Percentiles rank a stretch among this genome's conserved stretches.
phyloP scores from a whole-genome alignment of 345 rosid species.

The Luvunga scandens region DNA sequence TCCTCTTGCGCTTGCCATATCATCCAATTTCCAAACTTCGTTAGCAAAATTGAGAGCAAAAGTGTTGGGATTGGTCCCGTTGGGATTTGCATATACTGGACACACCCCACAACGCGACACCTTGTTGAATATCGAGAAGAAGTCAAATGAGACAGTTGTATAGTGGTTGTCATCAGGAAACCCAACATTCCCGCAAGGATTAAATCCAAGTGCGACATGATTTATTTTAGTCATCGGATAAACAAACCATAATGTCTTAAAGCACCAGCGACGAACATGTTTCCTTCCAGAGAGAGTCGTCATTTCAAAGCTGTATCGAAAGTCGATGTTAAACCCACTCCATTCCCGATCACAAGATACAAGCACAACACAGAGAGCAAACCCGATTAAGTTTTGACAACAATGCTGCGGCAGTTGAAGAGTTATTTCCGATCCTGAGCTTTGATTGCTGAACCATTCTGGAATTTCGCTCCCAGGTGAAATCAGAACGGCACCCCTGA shows the following conservation, averaged over 20 bases:
- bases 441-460: background rate
- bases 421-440: background rate
- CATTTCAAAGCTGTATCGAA: background rate
- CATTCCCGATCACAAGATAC: background rate
- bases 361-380: background rate
- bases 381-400: background rate
- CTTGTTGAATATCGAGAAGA: background rate
- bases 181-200: background rate
- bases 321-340: background rate
- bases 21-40: background rate
- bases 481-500: background rate
- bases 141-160: background rate
- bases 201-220: background rate
- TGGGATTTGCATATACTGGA: background rate
- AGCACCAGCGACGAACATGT: background rate
- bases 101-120: background rate
- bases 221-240: too few relatives aligned
- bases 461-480: background rate
- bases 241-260: too few relatives aligned
- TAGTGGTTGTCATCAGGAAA: background rate
- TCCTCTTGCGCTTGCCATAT: background rate
- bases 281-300: background rate
- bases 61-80: background rate
- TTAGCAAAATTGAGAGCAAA: background rate
- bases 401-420: background rate